Evolutionary conservation across 1,139 yeast genomes (phyloP), one percentile per base, ranked within the genome.

Genomic region (Pichia sp.): DNA sequence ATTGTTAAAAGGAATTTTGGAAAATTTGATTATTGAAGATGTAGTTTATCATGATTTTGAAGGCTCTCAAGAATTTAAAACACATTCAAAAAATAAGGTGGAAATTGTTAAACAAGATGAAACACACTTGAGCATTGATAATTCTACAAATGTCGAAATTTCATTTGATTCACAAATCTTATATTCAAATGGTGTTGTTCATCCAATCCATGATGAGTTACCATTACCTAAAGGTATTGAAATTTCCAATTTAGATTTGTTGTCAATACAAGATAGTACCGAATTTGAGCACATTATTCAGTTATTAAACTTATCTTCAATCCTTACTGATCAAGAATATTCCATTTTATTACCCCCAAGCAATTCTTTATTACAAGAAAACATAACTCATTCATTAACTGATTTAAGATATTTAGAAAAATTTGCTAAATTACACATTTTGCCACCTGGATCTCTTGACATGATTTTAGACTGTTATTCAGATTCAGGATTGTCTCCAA

Each of bases 161-260:
- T 45, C 56, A 1, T 48, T 56, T 31, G 53, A 76, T 46, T 67
- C 78, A 2, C 96, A 91, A 57, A 70, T 87, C 8, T 59, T 91
- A 15, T 89, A 85, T 58, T 78, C 76, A 47, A 81, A 83, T 55
- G 98, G 97, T 1, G 96, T 89, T 0, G 75, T 86, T 2, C 97
- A 88, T 57, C 77, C 89, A 2, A 65, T 84, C 6, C 64, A 70
- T 34, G 61, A 70, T 10, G 67, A 86, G 0, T 22, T 46, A 16
- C 56, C 76, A 2, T 62, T 87, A 9, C 95, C 96, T 0, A 60
- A 63, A 0, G 60, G 65, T 25, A 62, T 89, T 25, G 60, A 66
- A 9, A 72, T 91, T 4, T 61, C 80, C 0, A 63, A 85, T 15
- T 42, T 50, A 1, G 82, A 86, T 42, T 66, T 91, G 38, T 64